Evolutionary conservation across 202 grass and related monocot species (phyloP).

Genomic region (Sporobolus alterniflorus): DNA sequence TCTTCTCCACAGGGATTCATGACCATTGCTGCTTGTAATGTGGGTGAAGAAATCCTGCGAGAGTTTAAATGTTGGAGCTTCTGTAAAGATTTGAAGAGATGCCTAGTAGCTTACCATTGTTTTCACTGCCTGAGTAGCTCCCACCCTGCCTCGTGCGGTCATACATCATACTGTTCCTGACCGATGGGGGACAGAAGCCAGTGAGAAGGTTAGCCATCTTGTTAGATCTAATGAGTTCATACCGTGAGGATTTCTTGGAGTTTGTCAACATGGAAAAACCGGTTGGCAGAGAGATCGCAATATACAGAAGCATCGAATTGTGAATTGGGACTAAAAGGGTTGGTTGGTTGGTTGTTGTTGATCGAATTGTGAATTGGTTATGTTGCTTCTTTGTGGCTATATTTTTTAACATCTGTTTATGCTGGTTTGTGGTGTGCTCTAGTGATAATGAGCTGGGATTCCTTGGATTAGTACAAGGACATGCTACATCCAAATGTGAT

Average conservation of each 20-base stretch:
- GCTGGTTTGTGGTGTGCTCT: neutral
- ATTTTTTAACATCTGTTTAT: neutral
- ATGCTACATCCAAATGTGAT: too few relatives aligned
- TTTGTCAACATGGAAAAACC: neutral
- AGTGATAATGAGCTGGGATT: neutral
- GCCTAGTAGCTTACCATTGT: neutral
- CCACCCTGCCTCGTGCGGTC: neutral
- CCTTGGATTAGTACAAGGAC: too few relatives aligned
- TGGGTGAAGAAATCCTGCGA: neutral
- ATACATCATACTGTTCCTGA: neutral
- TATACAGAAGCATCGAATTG: conserved; percentile 4
- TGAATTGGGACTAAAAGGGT: too few relatives aligned
- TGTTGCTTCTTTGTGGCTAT: neutral
- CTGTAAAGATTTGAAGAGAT: neutral
- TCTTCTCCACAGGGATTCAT: conserved; percentile 60
- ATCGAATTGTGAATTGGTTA: too few relatives aligned
- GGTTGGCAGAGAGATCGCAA: neutral
- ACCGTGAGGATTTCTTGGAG: neutral
- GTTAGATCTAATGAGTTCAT: conserved; percentile 10
- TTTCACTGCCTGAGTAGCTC: neutral
- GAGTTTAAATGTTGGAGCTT: conserved; percentile 1
- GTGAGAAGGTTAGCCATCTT: neutral
- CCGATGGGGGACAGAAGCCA: neutral
- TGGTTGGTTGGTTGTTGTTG: too few relatives aligned
- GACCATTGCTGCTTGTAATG: conserved; percentile 23